Conservation (phyloP, 345 rosid species). For the Lenwebbia sp. region DNA sequence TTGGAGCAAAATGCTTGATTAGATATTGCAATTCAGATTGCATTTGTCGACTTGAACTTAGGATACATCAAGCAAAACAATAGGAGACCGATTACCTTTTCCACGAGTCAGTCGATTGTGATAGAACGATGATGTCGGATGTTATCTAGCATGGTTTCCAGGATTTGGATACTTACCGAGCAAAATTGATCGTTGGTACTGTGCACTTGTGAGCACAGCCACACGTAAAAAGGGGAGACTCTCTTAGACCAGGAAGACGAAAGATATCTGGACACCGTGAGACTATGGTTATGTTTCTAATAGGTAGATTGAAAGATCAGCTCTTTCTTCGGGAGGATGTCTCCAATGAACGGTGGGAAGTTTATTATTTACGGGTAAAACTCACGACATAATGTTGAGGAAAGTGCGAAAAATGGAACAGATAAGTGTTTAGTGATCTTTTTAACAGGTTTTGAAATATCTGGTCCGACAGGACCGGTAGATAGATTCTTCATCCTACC, state of each 20-base stretch:
- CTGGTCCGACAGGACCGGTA: not conserved
- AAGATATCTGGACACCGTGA: not conserved
- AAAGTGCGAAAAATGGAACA: not conserved
- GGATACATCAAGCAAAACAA: not conserved
- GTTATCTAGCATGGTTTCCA: not conserved
- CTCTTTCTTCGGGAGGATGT: not conserved
- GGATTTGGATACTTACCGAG: not conserved
- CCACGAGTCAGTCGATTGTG: not conserved
- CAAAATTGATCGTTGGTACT: not conserved
- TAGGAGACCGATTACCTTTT: not conserved
- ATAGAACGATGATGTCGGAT: not conserved
- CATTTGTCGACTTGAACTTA: not conserved
- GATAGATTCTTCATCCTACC: not conserved
- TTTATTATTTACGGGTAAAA: not conserved
- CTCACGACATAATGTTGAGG: not conserved
- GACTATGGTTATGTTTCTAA: not conserved
- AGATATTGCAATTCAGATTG: not conserved
- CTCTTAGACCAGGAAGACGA: not conserved
- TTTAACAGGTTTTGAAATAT: not conserved
- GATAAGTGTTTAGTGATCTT: not conserved
- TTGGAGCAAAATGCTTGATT: not conserved
- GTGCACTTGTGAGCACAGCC: not conserved
- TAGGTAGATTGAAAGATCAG: not conserved
- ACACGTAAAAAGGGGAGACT: not conserved
- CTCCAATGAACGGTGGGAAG: not conserved